These are phyloP conservation scores for Fusarium sp. DNA, from an alignment of 2,329 filamentous ascomycete genomes.

Conservation along the genomic window DNA sequence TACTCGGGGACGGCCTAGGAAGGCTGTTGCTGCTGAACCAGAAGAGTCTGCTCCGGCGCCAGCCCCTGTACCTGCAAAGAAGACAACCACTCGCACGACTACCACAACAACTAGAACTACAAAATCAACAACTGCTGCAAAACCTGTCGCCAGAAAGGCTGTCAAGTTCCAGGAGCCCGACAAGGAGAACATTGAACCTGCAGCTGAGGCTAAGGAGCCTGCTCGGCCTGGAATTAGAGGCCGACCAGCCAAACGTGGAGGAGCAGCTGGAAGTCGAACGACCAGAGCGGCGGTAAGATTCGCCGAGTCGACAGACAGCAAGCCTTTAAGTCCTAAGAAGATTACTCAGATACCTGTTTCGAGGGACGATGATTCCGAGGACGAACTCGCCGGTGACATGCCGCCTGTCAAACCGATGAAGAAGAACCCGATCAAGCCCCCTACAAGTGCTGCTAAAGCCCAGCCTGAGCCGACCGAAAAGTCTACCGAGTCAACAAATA, in stretches of 20 bases:
- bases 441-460: slow-evolving; percentile 32
- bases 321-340: slow-evolving; percentile 72
- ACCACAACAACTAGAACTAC: slow-evolving; percentile 47
- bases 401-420: slow-evolving; percentile 61
- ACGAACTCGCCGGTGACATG: slow-evolving; percentile 66
- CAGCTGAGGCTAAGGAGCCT: slow-evolving; percentile 49
- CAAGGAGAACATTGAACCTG: slow-evolving; percentile 68
- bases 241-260: slow-evolving; percentile 56
- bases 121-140: slow-evolving; percentile 49
- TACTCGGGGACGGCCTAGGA: slow-evolving; percentile 58
- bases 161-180: slow-evolving; percentile 72
- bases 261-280: slow-evolving; percentile 44
- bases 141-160: slow-evolving; percentile 64
- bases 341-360: slow-evolving; percentile 64
- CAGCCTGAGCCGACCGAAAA: slow-evolving; percentile 23
- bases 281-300: slow-evolving; percentile 49
- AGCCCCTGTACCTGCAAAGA: slow-evolving; percentile 46
- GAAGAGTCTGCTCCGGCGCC: slow-evolving; percentile 43
- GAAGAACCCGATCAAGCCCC: slow-evolving; percentile 65
- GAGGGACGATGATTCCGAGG: slow-evolving; percentile 64
- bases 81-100: slow-evolving; percentile 41
- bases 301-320: slow-evolving; percentile 51
- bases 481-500: slow-evolving; percentile 38
- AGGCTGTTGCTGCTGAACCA: slow-evolving; percentile 42
- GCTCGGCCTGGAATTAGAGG: slow-evolving; percentile 49